Evolutionary conservation across 768 basidiomycete species (phyloP), one percentile per base, ranked within the genome.

Genomic region (Tylopilus plumbeoviolaceoides): DNA sequence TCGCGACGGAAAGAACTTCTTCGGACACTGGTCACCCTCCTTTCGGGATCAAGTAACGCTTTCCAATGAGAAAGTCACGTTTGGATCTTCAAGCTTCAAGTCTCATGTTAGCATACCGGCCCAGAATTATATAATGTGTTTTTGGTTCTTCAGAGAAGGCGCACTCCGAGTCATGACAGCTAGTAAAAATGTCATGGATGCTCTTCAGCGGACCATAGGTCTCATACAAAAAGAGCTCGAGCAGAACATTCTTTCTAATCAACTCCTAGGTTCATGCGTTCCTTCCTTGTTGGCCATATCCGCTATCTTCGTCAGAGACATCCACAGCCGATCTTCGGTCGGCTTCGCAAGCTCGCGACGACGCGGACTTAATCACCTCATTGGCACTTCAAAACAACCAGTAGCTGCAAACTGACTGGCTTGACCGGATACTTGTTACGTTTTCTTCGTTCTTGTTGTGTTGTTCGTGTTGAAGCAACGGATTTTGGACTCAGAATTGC

Each of bases 141-240:
- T 25, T 54, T 49, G 50, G 18, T n/a, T 14, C 25, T 39, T 45
- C 43, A 88, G 86, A 8, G 92, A 93, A 57, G 94, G 97, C 59
- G 78, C 79, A 0, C 78, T 99, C n/a, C n/a, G n/a, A n/a, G n/a
- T n/a, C 12, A 93, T 94, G 86, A 84, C 84, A 57, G 85, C 91
- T n/a, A 91, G 85, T 50, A 80, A 88, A 55, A 81, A 94, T 56
- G 91, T 99, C 10, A 98, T 95, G 1, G 87, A 89, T 20, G 83
- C 91, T 4, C 75, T 98, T 9, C 83, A 90, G 44, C 81, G 94
- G 33, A 98, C 95, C 4, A 79, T 92, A 35, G 77, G 73, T 12
- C 72, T 92, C 5, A 91, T 99, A 90, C 91, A 95, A 70, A 82
- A 81, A 38, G 97, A 98, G 63, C 83, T 99, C 3, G 91, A 98